phyloP scores from a whole-genome alignment of 768 basidiomycete genomes.

The Fomitopsis serialis region DNA sequence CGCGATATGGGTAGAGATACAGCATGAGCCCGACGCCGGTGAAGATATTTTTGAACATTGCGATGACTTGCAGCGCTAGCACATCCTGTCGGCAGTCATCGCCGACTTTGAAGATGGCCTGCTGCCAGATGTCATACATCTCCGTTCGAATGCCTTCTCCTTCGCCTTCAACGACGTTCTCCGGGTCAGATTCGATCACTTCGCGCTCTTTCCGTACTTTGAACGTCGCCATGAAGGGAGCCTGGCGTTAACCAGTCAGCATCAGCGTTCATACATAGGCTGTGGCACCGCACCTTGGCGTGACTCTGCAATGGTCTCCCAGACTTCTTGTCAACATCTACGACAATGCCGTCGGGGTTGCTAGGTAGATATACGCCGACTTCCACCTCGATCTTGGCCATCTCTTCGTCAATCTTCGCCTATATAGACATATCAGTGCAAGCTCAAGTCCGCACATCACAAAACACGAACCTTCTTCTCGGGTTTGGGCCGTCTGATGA shows the following conservation, averaged over 20 bases:
- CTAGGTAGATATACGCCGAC: constrained; percentile 96
- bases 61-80: constrained; percentile 94
- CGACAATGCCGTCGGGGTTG: constrained; percentile 93
- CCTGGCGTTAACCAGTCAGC: constrained; percentile 38
- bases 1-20: constrained; percentile 93
- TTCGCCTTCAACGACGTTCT: constrained; percentile 63
- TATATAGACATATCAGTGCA: constrained; percentile 22
- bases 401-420: constrained; percentile 99
- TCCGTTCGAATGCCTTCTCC: constrained; percentile 47
- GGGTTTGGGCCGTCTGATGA: constrained; percentile 88
- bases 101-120: constrained; percentile 99
- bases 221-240: constrained; percentile 99
- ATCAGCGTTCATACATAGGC: neutral
- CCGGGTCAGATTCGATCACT: constrained; percentile 63
- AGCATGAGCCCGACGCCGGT: constrained; percentile 80
- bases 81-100: constrained; percentile 99
- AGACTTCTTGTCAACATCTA: constrained; percentile 97
- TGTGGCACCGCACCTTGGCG: constrained; percentile 66
- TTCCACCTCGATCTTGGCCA: constrained; percentile 91
- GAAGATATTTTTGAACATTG: constrained; percentile 99
- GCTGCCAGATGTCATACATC: constrained; percentile 90
- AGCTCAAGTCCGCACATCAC: neutral
- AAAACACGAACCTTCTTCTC: constrained; percentile 79
- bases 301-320: constrained; percentile 96
- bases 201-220: constrained; percentile 88